These are phyloP conservation scores for Dendrobium chrysotoxum DNA, from an alignment of 106 monocot genomes.

Conservation along the genomic window DNA sequence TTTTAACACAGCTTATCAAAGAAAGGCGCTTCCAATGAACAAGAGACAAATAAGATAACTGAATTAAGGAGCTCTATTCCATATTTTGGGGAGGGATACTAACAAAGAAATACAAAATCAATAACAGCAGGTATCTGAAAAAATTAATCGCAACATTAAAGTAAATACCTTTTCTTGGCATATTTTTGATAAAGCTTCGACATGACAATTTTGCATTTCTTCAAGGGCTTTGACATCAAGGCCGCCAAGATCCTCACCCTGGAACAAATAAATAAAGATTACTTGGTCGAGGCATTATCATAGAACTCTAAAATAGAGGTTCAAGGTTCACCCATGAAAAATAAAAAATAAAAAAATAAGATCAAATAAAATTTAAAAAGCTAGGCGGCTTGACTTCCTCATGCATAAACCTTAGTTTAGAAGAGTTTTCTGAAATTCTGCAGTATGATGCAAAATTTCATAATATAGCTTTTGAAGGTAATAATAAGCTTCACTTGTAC, in stretches of 20 bases:
- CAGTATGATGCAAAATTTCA: not conserved
- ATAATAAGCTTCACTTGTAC: not conserved
- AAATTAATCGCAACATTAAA: not conserved
- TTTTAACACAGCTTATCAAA: not conserved
- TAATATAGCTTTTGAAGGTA: not conserved
- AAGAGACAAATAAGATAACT: not conserved
- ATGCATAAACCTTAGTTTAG: not conserved
- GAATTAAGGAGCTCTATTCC: not conserved
- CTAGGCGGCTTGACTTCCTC: not conserved
- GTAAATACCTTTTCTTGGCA: conserved; percentile 81
- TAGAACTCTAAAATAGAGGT: not conserved
- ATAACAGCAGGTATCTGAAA: not conserved
- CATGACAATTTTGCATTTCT: conserved; percentile 71
- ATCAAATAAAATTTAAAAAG: not conserved
- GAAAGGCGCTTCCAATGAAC: not conserved
- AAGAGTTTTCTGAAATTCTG: not conserved
- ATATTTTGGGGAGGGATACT: not conserved
- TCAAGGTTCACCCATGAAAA: too few species aligned
- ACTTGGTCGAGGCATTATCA: not conserved
- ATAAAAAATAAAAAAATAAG: too few species aligned
- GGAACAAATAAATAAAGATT: conserved; percentile 8
- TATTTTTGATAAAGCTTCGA: conserved; percentile 80
- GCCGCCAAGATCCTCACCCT: conserved; percentile 73
- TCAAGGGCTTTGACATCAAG: conserved; percentile 62
- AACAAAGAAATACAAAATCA: not conserved